Percentiles rank a stretch among this genome's conserved stretches.
Evolutionary conservation across 306 rosid genomes (phyloP).

Genomic region (Sesbania bispinosa): DNA sequence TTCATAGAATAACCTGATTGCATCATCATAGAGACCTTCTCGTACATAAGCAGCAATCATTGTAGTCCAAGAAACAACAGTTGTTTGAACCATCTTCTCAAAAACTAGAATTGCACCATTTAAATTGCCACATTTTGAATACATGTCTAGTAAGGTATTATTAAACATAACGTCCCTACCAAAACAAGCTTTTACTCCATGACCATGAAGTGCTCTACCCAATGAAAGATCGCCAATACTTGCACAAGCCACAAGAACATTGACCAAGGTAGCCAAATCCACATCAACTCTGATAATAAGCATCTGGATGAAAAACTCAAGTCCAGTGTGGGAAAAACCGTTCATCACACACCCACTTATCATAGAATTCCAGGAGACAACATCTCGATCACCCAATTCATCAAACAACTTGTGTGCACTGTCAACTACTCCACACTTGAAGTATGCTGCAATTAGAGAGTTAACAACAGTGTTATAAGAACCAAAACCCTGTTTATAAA

Average conservation of each 20-base stretch:
- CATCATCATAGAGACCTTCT: constrained; percentile 53
- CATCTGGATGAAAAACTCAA: constrained; percentile 50
- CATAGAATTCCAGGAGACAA: too few species aligned
- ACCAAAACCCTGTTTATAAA: constrained; percentile 49
- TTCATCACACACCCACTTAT: constrained; percentile 62
- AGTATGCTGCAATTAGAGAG: constrained; percentile 49
- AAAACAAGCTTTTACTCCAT: constrained; percentile 44
- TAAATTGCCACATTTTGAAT: constrained; percentile 64
- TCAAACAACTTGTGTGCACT: constrained; percentile 62
- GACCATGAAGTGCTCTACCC: constrained; percentile 58
- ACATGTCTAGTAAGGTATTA: constrained; percentile 68
- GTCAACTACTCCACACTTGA: constrained; percentile 47
- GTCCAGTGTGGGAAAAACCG: constrained; percentile 43
- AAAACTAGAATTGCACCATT: constrained; percentile 44
- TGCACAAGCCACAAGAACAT: constrained; percentile 62
- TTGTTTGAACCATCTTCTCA: constrained; percentile 46
- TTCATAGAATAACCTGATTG: constrained; percentile 46
- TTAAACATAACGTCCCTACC: constrained; percentile 41
- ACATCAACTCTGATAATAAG: constrained; percentile 29
- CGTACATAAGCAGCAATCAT: constrained; percentile 54
- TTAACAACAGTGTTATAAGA: constrained; percentile 42
- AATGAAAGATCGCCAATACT: constrained; percentile 38
- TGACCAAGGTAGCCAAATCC: constrained; percentile 76
- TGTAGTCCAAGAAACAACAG: constrained; percentile 79
- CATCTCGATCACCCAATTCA: constrained; percentile 62